These are phyloP conservation scores for Pichia gijzeniarum DNA, from an alignment of 805 yeast genomes.

Conservation along the genomic window DNA sequence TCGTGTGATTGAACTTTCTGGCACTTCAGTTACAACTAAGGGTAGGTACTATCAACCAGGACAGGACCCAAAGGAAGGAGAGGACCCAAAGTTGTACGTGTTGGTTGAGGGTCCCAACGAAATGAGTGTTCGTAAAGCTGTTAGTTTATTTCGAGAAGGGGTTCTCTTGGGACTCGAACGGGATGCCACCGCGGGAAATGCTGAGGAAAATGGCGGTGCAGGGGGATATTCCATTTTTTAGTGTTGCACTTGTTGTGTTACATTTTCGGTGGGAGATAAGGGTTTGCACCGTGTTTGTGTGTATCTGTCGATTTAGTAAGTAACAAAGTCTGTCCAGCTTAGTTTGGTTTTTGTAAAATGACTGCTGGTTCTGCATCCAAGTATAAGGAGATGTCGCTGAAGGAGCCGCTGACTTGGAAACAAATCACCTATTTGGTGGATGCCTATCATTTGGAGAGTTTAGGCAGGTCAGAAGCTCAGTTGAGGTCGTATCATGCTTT, in stretches of 20 bases:
- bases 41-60: slow-evolving; percentile 73
- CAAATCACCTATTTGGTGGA: slow-evolving; percentile 34
- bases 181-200: slow-evolving; percentile 1
- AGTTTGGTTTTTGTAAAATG: too few relatives aligned
- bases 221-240: background rate
- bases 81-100: slow-evolving; percentile 70
- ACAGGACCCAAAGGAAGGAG: slow-evolving; percentile 43
- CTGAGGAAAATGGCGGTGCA: background rate
- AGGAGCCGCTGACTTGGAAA: slow-evolving; percentile 42
- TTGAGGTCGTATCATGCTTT: slow-evolving; percentile 41
- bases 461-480: slow-evolving; percentile 42
- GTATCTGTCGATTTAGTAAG: too few relatives aligned
- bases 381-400: background rate
- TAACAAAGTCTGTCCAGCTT: too few relatives aligned
- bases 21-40: slow-evolving; percentile 71
- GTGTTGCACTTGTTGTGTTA: background rate
- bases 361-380: too few relatives aligned
- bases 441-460: slow-evolving; percentile 37
- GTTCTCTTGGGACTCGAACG: slow-evolving; percentile 44
- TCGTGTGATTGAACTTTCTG: slow-evolving; percentile 62
- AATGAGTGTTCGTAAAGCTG: slow-evolving; percentile 51
- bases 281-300: too few relatives aligned
- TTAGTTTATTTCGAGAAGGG: slow-evolving; percentile 45
- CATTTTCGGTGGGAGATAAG: background rate
- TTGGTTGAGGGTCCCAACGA: slow-evolving; percentile 71